These are phyloP conservation scores for Bacidia gigantensis DNA, from an alignment of 495 filamentous ascomycete species.

Conservation along the genomic window DNA sequence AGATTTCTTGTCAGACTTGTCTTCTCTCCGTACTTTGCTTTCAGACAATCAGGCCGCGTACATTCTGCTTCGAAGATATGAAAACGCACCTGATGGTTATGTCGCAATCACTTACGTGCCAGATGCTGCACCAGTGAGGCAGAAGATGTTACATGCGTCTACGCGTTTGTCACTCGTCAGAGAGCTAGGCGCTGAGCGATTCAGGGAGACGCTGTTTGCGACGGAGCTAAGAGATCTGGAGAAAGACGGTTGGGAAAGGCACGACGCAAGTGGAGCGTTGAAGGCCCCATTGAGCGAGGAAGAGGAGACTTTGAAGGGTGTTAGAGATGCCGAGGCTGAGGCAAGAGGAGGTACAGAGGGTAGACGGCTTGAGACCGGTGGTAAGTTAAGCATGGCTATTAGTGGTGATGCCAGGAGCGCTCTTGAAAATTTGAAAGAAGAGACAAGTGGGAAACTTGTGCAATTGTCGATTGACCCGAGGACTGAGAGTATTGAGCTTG, in stretches of 20 bases:
- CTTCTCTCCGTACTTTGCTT: slow-evolving; percentile 48
- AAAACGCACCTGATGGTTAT: slow-evolving; percentile 35
- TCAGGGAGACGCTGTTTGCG: slow-evolving; percentile 66
- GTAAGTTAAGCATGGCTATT: slow-evolving; percentile 46
- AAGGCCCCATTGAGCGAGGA: slow-evolving; percentile 76
- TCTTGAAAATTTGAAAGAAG: slow-evolving; percentile 42
- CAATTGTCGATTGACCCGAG: slow-evolving; percentile 75
- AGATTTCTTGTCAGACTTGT: slow-evolving; percentile 45
- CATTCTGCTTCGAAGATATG: slow-evolving; percentile 63
- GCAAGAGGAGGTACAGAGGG: slow-evolving; percentile 63
- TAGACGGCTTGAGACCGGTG: slow-evolving; percentile 32
- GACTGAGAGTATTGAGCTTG: slow-evolving; percentile 67
- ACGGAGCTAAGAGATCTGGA: slow-evolving; percentile 57
- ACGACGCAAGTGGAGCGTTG: slow-evolving; percentile 35
- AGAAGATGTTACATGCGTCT: slow-evolving; percentile 91
- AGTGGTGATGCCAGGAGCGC: slow-evolving; percentile 54
- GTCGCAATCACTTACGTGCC: slow-evolving; percentile 83
- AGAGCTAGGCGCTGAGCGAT: slow-evolving; percentile 81
- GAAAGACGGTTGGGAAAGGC: slow-evolving; percentile 57
- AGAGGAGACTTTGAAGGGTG: slow-evolving; percentile 63
- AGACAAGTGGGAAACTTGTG: slow-evolving; percentile 47
- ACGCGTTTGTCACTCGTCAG: slow-evolving; percentile 72
- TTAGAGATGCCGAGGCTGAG: slow-evolving; percentile 68
- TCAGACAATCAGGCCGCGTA: slow-evolving; percentile 66
- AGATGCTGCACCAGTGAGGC: slow-evolving; percentile 73